Percentiles rank a stretch among this genome's conserved stretches.
These are phyloP conservation scores for Epicoccum sorghinum DNA, from an alignment of 2,329 filamentous ascomycete species.

Conservation along the genomic window DNA sequence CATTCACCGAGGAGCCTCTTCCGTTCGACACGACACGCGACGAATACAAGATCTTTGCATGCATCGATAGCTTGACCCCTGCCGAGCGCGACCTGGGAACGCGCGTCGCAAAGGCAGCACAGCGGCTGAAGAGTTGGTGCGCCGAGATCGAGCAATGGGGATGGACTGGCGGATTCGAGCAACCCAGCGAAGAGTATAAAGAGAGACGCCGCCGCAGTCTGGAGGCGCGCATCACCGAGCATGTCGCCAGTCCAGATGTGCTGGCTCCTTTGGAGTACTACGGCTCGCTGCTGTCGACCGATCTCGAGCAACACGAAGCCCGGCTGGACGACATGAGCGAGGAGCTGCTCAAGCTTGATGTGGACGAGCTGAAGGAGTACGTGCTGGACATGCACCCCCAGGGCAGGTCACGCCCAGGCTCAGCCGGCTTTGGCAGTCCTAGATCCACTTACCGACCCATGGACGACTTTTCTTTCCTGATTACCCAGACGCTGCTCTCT, in stretches of 20 bases:
- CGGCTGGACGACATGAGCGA: constrained; percentile 76
- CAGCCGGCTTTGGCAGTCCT: constrained; percentile 42
- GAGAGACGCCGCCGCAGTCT: constrained; percentile 40
- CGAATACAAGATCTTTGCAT: constrained; percentile 53
- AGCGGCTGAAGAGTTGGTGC: constrained; percentile 75
- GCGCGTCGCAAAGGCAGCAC: constrained; percentile 71
- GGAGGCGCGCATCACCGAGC: constrained; percentile 40
- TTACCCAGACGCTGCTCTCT: constrained; percentile 91
- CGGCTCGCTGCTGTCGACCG: constrained; percentile 71
- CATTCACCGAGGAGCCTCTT: constrained; percentile 52
- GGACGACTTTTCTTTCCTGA: constrained; percentile 87
- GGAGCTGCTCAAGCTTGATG: constrained; percentile 71
- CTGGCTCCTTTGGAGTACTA: constrained; percentile 59
- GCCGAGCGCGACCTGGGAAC: constrained; percentile 74
- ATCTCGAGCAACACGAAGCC: constrained; percentile 71
- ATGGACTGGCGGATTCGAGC: constrained; percentile 60
- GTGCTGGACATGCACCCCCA: constrained; percentile 78
- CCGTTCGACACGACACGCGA: constrained; percentile 50
- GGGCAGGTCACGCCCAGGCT: constrained; percentile 54
- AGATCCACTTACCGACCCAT: constrained; percentile 67
- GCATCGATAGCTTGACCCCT: constrained; percentile 67
- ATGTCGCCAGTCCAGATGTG: constrained; percentile 33
- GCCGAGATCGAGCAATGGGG: constrained; percentile 70
- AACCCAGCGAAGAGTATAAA: constrained; percentile 39
- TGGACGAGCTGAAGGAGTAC: constrained; percentile 89